Percentiles rank a stretch among this genome's conserved stretches.
These are phyloP conservation scores for Biscutella auriculata DNA, from an alignment of 441 rosid species.

Conservation along the genomic window DNA sequence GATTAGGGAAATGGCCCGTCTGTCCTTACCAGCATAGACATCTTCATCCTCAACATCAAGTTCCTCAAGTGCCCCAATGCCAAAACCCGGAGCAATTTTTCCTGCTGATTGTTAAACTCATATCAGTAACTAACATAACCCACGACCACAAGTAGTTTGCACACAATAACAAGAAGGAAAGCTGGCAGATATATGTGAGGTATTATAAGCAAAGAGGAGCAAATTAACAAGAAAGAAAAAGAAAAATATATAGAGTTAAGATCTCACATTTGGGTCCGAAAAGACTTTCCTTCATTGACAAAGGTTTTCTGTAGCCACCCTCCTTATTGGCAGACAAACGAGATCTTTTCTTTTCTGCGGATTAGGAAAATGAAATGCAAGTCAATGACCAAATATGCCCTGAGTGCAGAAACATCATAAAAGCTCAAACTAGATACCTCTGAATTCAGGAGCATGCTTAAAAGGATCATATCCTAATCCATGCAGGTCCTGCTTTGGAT, in stretches of 20 bases:
- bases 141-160: background rate
- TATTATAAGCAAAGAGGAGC: background rate
- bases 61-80: constrained; percentile 98
- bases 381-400: constrained; percentile 10
- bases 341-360: constrained; percentile 61
- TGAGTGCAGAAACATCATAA: constrained; percentile 9
- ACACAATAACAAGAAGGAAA: constrained; percentile 1
- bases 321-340: constrained; percentile 40
- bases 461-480: constrained; percentile 92
- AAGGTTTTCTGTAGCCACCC: constrained; percentile 36
- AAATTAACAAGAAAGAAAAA: background rate
- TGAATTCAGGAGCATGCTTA: constrained; percentile 93
- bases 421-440: constrained; percentile 43
- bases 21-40: constrained; percentile 40
- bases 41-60: constrained; percentile 96
- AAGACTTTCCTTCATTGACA: constrained; percentile 52
- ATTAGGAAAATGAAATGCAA: constrained; percentile 11
- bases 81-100: constrained; percentile 89
- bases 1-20: background rate
- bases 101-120: constrained; percentile 55
- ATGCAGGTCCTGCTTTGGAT: constrained; percentile 80
- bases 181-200: background rate
- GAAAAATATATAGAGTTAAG: background rate
- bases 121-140: constrained; percentile 21
- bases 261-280: constrained; percentile 73